Conservation (phyloP, 106 monocot genomes). For the Apostasia ramifera region DNA sequence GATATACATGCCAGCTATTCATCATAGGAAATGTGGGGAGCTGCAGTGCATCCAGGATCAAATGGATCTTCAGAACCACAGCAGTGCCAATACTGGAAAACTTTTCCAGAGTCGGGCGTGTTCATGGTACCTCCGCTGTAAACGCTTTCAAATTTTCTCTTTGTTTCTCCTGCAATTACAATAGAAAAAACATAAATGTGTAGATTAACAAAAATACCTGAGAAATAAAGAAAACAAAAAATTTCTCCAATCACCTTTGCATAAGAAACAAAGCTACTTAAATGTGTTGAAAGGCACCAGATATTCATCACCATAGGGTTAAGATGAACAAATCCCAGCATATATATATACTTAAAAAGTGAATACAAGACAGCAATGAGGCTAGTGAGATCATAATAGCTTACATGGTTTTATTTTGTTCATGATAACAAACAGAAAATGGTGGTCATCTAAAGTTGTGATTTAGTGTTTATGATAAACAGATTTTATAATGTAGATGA, state of each 20-base stretch:
- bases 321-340: no score
- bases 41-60: constrained; percentile 74
- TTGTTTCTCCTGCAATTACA: constrained; percentile 65
- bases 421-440: no score
- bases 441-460: no score
- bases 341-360: no score
- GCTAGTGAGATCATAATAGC: no score
- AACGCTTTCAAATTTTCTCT: constrained; percentile 94
- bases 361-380: no score
- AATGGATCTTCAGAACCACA: constrained; percentile 91
- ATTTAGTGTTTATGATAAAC: no score
- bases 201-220: background rate
- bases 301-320: no score
- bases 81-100: constrained; percentile 92
- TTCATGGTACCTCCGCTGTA: constrained; percentile 79
- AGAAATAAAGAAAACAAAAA: background rate
- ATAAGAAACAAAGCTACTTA: background rate
- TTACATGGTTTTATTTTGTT: no score
- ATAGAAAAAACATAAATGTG: background rate
- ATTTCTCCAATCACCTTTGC: background rate
- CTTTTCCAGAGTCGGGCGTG: constrained; percentile 71
- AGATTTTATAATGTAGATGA: no score
- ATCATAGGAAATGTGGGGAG: constrained; percentile 81
- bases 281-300: no score
- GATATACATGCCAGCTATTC: constrained; percentile 18